These are phyloP conservation scores for Poa annua DNA, from an alignment of 176 grass and related monocot genomes.

Conservation along the genomic window DNA sequence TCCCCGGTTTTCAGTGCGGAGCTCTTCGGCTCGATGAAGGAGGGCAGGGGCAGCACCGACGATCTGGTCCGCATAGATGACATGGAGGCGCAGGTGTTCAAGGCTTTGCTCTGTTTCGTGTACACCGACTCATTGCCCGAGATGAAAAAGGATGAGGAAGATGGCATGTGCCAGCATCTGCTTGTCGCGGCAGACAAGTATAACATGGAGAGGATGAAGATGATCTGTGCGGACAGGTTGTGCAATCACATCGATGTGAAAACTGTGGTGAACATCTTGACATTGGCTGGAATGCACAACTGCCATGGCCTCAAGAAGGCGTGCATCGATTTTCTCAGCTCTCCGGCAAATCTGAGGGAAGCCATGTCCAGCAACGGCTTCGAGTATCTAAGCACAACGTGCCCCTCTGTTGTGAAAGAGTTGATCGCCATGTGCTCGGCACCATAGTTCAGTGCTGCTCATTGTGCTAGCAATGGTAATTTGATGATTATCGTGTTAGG, in stretches of 20 bases:
- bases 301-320: neutral
- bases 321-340: neutral
- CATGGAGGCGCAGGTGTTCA: slow-evolving; percentile 17
- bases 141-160: neutral
- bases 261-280: neutral
- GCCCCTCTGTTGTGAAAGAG: slow-evolving; percentile 9
- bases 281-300: neutral
- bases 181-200: slow-evolving; percentile 5
- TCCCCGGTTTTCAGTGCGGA: neutral
- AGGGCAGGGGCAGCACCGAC: neutral
- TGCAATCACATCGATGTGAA: neutral
- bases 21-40: slow-evolving; percentile 13
- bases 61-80: neutral
- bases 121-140: slow-evolving; percentile 10
- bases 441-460: neutral
- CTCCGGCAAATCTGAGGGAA: neutral
- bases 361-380: slow-evolving; percentile 13
- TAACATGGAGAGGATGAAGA: neutral
- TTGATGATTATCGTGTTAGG: too few species aligned
- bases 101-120: slow-evolving; percentile 10
- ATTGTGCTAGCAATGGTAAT: too few species aligned
- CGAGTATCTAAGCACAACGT: neutral
- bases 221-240: slow-evolving; percentile 6
- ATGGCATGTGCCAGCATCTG: slow-evolving; percentile 9
- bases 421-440: neutral